phyloP scores from a whole-genome alignment of 2,329 filamentous ascomycete species.

The Neofusicoccum kwambonambiense region DNA sequence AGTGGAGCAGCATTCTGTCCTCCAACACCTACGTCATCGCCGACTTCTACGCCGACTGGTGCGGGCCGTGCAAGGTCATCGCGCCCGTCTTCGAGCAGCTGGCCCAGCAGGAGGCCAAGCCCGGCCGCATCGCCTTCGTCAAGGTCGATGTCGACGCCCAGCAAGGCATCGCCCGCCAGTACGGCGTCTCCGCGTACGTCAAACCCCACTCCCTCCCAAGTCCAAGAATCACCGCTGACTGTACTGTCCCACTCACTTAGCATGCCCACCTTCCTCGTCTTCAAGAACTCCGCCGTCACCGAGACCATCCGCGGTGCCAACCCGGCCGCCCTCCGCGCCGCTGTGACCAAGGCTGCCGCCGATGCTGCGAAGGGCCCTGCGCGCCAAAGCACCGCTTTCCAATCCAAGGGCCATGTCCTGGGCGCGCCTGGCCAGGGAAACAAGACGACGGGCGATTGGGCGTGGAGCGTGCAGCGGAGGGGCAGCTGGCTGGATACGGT shows the following conservation, averaged over 20 bases:
- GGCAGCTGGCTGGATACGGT: constrained; percentile 40
- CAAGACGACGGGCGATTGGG: constrained; percentile 27
- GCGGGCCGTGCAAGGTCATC: constrained; percentile 57
- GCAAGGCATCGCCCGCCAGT: constrained; percentile 49
- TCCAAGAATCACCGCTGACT: constrained; percentile 27
- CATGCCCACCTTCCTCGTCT: constrained; percentile 52
- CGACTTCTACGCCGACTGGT: constrained; percentile 58
- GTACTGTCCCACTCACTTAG: constrained; percentile 21
- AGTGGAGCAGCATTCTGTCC: constrained; percentile 36
- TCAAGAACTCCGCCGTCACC: constrained; percentile 43
- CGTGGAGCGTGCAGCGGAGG: constrained; percentile 28
- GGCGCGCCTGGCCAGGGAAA: constrained; percentile 25
- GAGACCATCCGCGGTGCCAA: constrained; percentile 51
- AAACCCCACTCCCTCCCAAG: no score
- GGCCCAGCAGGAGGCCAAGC: constrained; percentile 49
- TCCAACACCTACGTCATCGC: constrained; percentile 44
- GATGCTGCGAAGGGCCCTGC: constrained; percentile 40
- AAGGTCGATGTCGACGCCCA: constrained; percentile 58
- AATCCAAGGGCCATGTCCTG: constrained; percentile 45
- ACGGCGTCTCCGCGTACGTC: constrained; percentile 49
- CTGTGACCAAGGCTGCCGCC: constrained; percentile 45
- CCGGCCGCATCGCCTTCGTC: constrained; percentile 49
- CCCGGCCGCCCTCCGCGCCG: constrained; percentile 47
- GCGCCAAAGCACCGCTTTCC: constrained; percentile 35
- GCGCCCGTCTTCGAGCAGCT: constrained; percentile 53